Evolutionary conservation across 2,329 filamentous ascomycete genomes (phyloP).

Genomic region (Blastomyces emzantsi): DNA sequence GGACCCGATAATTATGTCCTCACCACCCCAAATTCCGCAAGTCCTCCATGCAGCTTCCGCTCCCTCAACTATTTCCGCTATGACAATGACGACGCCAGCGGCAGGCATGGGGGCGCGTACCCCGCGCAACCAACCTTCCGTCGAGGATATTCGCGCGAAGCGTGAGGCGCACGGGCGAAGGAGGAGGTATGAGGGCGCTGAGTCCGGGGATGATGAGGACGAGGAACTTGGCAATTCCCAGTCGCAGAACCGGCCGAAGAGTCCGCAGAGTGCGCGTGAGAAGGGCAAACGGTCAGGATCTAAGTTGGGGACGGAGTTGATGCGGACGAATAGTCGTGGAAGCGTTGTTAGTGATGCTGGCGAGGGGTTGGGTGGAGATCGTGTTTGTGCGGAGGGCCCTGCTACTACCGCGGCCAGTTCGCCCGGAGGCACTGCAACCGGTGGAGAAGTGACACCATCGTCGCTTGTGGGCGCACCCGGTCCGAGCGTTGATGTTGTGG

Average conservation of each 20-base stretch:
- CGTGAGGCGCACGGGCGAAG: slow-evolving; percentile 66
- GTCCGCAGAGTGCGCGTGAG: slow-evolving; percentile 39
- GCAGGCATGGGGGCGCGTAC: slow-evolving; percentile 30
- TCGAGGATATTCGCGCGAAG: slow-evolving; percentile 65
- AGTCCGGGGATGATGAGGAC: slow-evolving; percentile 91
- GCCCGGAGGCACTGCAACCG: slow-evolving; percentile 7
- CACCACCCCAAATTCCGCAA: slow-evolving; percentile 11
- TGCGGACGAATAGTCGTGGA: slow-evolving; percentile 90
- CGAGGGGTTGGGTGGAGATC: slow-evolving; percentile 20
- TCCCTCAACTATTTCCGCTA: slow-evolving; percentile 51
- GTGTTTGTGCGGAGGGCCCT: slow-evolving; percentile 15
- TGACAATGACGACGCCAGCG: slow-evolving; percentile 14
- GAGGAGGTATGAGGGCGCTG: slow-evolving; percentile 55
- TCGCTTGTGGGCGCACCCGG: not conserved
- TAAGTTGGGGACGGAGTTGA: slow-evolving; percentile 93
- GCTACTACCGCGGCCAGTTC: slow-evolving; percentile 13
- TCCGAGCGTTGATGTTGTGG: slow-evolving; percentile 16
- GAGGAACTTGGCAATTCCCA: slow-evolving; percentile 63
- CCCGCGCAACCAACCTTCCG: slow-evolving; percentile 56
- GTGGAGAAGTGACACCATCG: not conserved
- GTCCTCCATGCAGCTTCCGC: slow-evolving; percentile 56
- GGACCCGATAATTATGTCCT: slow-evolving; percentile 9
- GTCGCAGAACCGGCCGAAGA: slow-evolving; percentile 41
- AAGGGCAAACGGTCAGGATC: slow-evolving; percentile 56
- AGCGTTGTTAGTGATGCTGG: slow-evolving; percentile 52